A percentile compares a stretch with the other conserved stretches of the same genome.
Evolutionary conservation across 192 early-diverging fungal species (phyloP).

Genomic region (Coemansia sp.): DNA sequence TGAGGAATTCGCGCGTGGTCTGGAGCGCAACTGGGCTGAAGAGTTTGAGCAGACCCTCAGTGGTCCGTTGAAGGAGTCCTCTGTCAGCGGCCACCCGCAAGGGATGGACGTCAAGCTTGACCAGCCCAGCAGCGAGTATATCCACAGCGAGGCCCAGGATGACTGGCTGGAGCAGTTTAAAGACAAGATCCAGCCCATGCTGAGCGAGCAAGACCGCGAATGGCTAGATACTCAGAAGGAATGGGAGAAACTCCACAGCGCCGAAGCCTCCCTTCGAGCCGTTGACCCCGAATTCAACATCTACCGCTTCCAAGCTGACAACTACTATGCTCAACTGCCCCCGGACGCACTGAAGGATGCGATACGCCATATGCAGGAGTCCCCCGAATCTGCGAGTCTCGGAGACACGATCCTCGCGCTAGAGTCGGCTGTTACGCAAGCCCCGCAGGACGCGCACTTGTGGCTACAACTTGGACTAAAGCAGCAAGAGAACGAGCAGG

Average conservation of each 20-base stretch:
- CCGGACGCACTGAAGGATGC: slow-evolving; percentile 45
- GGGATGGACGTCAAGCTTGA: slow-evolving; percentile 59
- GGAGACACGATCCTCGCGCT: slow-evolving; percentile 87
- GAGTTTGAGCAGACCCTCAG: slow-evolving; percentile 59
- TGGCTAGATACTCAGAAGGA: slow-evolving; percentile 74
- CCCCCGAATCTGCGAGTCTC: slow-evolving; percentile 60
- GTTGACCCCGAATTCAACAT: slow-evolving; percentile 58
- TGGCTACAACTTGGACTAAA: slow-evolving; percentile 86
- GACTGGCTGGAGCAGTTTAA: slow-evolving; percentile 71
- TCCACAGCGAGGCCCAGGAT: slow-evolving; percentile 46
- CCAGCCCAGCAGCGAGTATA: slow-evolving; percentile 54
- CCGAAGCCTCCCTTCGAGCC: slow-evolving; percentile 38
- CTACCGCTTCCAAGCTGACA: slow-evolving; percentile 69
- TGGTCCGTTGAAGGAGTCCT: slow-evolving; percentile 42
- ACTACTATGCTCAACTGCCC: slow-evolving; percentile 28
- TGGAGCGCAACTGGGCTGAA: slow-evolving; percentile 61
- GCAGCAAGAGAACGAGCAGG: slow-evolving; percentile 98
- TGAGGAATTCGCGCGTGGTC: slow-evolving; percentile 56
- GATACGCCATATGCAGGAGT: slow-evolving; percentile 56
- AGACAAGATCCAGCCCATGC: slow-evolving; percentile 67
- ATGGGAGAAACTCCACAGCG: slow-evolving; percentile 59
- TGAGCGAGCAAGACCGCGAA: slow-evolving; percentile 60
- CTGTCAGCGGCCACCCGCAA: slow-evolving; percentile 48
- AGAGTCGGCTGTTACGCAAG: slow-evolving; percentile 82
- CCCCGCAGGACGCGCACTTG: slow-evolving; percentile 71